These are phyloP conservation scores for Penicillium coffeae DNA, from an alignment of 495 filamentous ascomycete genomes.

Conservation along the genomic window DNA sequence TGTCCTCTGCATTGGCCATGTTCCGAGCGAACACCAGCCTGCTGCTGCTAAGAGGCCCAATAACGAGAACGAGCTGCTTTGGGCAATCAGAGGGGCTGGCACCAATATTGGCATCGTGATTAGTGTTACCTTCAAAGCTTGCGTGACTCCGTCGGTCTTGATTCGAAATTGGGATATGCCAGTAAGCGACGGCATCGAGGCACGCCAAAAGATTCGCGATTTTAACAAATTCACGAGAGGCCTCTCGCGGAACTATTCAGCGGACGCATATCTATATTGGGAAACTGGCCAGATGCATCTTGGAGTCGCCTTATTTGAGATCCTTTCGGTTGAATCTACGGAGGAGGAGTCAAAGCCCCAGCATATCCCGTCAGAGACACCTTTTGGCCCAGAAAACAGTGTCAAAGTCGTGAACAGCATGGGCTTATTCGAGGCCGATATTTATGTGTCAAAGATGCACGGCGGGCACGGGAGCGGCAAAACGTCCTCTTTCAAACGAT, in stretches of 20 bases:
- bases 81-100: slow-evolving; percentile 59
- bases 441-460: slow-evolving; percentile 61
- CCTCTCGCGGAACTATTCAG: slow-evolving; percentile 45
- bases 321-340: too few relatives aligned
- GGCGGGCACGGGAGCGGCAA: slow-evolving; percentile 55
- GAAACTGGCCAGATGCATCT: slow-evolving; percentile 45
- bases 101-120: slow-evolving; percentile 63
- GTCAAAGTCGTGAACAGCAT: slow-evolving; percentile 43
- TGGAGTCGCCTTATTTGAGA: slow-evolving; percentile 54
- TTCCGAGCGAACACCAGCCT: slow-evolving; percentile 48
- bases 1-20: slow-evolving; percentile 45
- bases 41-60: slow-evolving; percentile 40
- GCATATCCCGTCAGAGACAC: too few relatives aligned
- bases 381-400: slow-evolving; percentile 30
- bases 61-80: slow-evolving; percentile 55
- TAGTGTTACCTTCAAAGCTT: slow-evolving; percentile 54
- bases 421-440: slow-evolving; percentile 55
- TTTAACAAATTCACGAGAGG: slow-evolving; percentile 45
- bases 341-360: too few relatives aligned
- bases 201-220: slow-evolving; percentile 35
- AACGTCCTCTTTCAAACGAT: slow-evolving; percentile 63
- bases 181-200: slow-evolving; percentile 36
- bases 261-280: slow-evolving; percentile 57
- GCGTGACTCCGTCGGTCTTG: slow-evolving; percentile 37
- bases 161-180: slow-evolving; percentile 51